Conservation (phyloP, 2,329 filamentous ascomycete species). For the Microsporum canis region DNA sequence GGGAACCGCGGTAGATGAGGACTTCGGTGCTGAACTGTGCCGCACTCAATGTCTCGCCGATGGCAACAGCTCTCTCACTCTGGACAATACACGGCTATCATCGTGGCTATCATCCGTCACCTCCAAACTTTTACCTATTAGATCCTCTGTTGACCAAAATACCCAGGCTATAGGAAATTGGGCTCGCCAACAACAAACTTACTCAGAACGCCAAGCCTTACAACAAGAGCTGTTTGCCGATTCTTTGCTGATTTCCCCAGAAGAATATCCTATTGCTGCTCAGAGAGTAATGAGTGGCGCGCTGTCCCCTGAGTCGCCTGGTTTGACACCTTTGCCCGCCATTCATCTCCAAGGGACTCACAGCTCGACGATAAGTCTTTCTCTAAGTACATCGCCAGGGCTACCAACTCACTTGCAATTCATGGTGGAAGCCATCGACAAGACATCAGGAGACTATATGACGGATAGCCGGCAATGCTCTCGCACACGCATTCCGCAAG, state of each 20-base stretch:
- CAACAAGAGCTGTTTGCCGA: neutral
- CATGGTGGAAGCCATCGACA: conserved; percentile 10
- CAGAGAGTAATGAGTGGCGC: neutral
- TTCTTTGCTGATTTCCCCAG: neutral
- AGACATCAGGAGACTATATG: conserved; percentile 2
- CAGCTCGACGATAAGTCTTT: neutral
- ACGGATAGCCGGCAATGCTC: neutral
- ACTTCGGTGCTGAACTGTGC: conserved; percentile 21
- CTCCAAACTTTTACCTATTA: neutral
- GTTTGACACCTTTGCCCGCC: neutral
- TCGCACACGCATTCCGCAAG: neutral
- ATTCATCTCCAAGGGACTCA: neutral
- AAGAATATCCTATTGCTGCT: neutral
- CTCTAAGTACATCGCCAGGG: neutral
- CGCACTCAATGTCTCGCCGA: conserved; percentile 16
- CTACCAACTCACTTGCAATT: neutral
- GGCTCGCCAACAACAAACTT: neutral
- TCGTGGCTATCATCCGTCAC: conserved; percentile 10
- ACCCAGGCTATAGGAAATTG: neutral
- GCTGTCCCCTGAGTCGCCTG: neutral
- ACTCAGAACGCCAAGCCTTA: neutral
- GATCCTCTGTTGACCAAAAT: neutral
- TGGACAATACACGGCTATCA: conserved; percentile 8
- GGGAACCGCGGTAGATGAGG: conserved; percentile 22
- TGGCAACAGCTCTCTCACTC: conserved; percentile 7